phyloP scores from a whole-genome alignment of 352 stramenopile genomes.

The Phytophthora multivora region DNA sequence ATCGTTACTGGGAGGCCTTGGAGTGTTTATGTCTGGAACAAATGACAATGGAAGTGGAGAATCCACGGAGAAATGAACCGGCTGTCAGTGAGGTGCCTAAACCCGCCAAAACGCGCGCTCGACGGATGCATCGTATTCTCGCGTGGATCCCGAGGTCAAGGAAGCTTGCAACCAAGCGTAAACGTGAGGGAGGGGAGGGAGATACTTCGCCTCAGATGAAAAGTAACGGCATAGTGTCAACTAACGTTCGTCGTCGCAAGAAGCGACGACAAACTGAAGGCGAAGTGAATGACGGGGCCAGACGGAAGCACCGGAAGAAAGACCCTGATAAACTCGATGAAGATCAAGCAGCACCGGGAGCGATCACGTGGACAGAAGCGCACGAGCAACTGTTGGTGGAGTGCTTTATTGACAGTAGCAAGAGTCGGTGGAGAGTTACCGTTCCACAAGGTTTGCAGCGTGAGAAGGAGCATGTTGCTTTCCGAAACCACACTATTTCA shows the following conservation, averaged over 20 bases:
- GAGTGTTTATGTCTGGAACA: constrained; percentile 81
- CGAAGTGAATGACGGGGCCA: constrained; percentile 10
- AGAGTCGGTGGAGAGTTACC: constrained; percentile 61
- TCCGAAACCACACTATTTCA: constrained; percentile 65
- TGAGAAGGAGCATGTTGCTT: constrained; percentile 58
- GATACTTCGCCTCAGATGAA: constrained; percentile 24
- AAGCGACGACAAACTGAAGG: constrained; percentile 27
- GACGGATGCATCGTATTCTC: constrained; percentile 71
- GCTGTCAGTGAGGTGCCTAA: constrained; percentile 66
- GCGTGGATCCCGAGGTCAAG: constrained; percentile 76
- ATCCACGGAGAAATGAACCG: constrained; percentile 56
- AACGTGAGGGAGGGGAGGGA: constrained; percentile 6
- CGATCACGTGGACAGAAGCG: constrained; percentile 56
- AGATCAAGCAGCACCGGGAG: constrained; percentile 10
- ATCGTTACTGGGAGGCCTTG: constrained; percentile 78
- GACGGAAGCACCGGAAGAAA: constrained; percentile 26
- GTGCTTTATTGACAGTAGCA: constrained; percentile 74
- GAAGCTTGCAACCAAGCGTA: constrained; percentile 45
- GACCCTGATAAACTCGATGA: constrained; percentile 10
- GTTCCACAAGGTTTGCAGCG: constrained; percentile 68
- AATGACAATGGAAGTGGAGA: constrained; percentile 80
- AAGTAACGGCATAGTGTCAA: constrained; percentile 74
- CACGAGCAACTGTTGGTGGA: constrained; percentile 64
- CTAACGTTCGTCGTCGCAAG: constrained; percentile 41
- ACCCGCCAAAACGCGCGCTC: constrained; percentile 59